Base-by-base conservation (phyloP, 495 filamentous ascomycete species). In the Tuber brumale region DNA sequence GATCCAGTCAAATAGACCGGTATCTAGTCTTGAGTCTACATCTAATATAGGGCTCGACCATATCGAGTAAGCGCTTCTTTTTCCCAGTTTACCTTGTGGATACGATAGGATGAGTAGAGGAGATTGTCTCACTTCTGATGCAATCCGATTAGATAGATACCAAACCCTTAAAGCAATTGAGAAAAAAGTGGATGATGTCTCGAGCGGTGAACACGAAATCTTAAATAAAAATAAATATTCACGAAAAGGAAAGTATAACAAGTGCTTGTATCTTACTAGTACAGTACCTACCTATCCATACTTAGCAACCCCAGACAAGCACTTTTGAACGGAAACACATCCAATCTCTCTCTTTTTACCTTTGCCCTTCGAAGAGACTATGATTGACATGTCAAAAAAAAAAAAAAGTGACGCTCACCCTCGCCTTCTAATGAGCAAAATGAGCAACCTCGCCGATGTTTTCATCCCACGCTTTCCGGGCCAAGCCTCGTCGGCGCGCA, bases 401-500 rank as follows among this genome's bases (percentile, higher is more conserved):
- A 66, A 57, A 42, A 66, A 42, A 37, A 45, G 51, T 66, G 42
- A 70, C 70, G 69, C 45, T 31, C 8, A 71, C 66, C 46, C 69
- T 69, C 75, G 69, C 72, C 70, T 75, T 71, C 76, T 66, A 31
- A 18, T 72, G 39, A 57, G 44, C 44, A 44, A 31, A 31, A 18
- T 72, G 39, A 57, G 44, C 44, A 44, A 31, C 43, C 27, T 45
- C 27, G 37, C 45, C 16, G 23, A 46, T 27, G 35, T 66, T 27
- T 42, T 23, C 42, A 43, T 51, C 72, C 27, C n/a, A n/a, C 21
- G 19, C 21, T 21, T 39, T 18, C 57, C 57, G 57, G 57, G 57
- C 9, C 57, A 66, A 66, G 57, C n/a, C n/a, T 16, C 31, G 57
- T 18, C 27, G 10, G 14, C 27, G 27, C 27, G 57, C 57, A 35